Percentiles rank a stretch among this genome's conserved stretches.
These are phyloP conservation scores for Nephelium lappaceum DNA, from an alignment of 345 rosid genomes.

Conservation along the genomic window DNA sequence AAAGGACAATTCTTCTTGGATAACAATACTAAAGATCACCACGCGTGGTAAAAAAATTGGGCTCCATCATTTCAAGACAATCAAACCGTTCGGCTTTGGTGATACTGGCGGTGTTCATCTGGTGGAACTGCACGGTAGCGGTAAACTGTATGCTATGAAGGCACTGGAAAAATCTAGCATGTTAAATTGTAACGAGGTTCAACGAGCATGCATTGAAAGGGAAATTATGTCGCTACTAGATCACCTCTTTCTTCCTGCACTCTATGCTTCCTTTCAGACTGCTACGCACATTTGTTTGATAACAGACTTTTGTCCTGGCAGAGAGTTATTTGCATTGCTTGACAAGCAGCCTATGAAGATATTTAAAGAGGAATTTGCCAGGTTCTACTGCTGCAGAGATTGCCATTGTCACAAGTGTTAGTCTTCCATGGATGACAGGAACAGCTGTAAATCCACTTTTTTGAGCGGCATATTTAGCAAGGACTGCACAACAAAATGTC, in stretches of 20 bases:
- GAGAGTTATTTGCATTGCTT: conserved; percentile 90
- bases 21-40: conserved; percentile 85
- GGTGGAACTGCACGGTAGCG: conserved; percentile 80
- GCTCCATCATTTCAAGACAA: conserved; percentile 85
- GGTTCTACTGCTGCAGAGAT: no score
- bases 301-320: conserved; percentile 95
- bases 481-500: conserved; percentile 81
- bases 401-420: conserved; percentile 93
- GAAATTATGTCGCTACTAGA: conserved; percentile 88
- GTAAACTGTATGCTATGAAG: conserved; percentile 89
- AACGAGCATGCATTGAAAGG: conserved; percentile 92
- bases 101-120: conserved; percentile 98
- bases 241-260: conserved; percentile 94
- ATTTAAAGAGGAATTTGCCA: conserved; percentile 83
- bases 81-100: conserved; percentile 93
- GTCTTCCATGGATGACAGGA: conserved; percentile 99
- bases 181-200: conserved; percentile 96
- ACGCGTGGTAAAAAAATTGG: conserved; percentile 70
- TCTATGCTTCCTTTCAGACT: conserved; percentile 94
- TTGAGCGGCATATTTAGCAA: conserved; percentile 88
- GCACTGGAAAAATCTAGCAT: conserved; percentile 93
- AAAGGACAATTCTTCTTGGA: conserved; percentile 69
- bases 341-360: conserved; percentile 91
- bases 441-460: conserved; percentile 97
- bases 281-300: conserved; percentile 92